Conservation (phyloP, 2,329 filamentous ascomycete species). For the Proliferodiscus dingleyae region DNA sequence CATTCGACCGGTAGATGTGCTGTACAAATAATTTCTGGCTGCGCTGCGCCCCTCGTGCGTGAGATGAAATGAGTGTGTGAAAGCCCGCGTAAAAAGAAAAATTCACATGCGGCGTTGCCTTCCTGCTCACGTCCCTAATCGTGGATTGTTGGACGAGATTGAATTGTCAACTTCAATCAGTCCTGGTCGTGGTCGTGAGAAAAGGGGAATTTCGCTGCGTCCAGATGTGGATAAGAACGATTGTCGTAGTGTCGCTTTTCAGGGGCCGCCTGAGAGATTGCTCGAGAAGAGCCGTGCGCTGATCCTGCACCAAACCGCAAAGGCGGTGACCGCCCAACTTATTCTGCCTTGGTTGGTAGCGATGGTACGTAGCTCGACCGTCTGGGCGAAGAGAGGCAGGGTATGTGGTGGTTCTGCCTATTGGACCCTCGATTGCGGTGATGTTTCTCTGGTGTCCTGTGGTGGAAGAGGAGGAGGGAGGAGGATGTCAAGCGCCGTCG, state of each 20-base stretch:
- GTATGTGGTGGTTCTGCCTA: neutral
- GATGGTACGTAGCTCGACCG: no score
- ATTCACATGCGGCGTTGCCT: no score
- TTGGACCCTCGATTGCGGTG: neutral
- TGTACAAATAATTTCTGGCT: neutral
- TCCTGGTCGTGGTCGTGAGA: neutral
- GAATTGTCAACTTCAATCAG: neutral
- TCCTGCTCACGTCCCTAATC: no score
- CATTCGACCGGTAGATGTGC: neutral
- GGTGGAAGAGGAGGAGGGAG: no score
- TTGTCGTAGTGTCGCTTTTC: neutral
- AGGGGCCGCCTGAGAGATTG: conserved; percentile 1
- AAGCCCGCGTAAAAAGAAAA: no score
- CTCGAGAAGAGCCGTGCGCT: neutral
- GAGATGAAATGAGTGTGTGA: no score
- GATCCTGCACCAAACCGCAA: no score
- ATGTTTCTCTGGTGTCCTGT: neutral
- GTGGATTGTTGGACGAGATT: no score
- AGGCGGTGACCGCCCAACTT: no score
- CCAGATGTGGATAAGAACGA: neutral
- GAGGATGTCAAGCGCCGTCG: no score
- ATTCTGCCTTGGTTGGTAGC: no score
- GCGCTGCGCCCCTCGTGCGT: neutral
- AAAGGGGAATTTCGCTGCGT: neutral
- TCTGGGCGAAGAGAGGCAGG: no score